Evolutionary conservation across 139 green algal genomes (phyloP), one percentile per base, ranked within the genome.

Genomic region (Raphidocelis subcapitata): DNA sequence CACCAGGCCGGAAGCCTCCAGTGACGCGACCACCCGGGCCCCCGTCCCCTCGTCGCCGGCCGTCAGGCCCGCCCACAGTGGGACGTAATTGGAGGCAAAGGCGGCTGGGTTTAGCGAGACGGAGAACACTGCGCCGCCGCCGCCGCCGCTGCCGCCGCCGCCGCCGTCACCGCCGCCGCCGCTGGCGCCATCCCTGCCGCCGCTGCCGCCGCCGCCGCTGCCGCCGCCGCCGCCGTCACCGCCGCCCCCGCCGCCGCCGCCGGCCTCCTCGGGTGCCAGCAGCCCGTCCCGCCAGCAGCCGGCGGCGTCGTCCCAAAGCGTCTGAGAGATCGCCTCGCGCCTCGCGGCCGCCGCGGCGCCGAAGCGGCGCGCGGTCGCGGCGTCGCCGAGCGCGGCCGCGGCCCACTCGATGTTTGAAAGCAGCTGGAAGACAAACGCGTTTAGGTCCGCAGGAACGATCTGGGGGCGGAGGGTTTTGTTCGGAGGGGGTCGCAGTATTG

Each of bases 371-470:
- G 72, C 64, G 3, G 37, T 67, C 5, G 47, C 60, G 18, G n/a
- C 65, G 52, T 78, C 77, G 10, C 76, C 65, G 0, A 74, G 41
- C 55, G 36, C 15, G 15, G 56, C n/a, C 1, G 77, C 69, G 23
- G 73, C 73, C 55, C 56, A 51, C 1, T 60, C 46, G 31, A 83
- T 81, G 77, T 80, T 67, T 41, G 77, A 75, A 69, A 92, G 85
- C 64, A 84, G 69, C 32, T 79, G 76, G 37, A 86, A 89, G 55
- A 98, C 76, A 52, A 91, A 92, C 5, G 87, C 89, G 76, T 99
- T 98, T 16, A 99, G 86, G 74, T 98, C 95, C 0, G 82, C 88
- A 5, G 95, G 95, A 2, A 97, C 47, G n/a, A 98, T 80, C 26
- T 74, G 76, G 0, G 54, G 56, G 10, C 5, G 41, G n/a, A n/a